phyloP scores from a whole-genome alignment of 1,284 basidiomycete genomes.

The Ceratobasidium theobromae region DNA sequence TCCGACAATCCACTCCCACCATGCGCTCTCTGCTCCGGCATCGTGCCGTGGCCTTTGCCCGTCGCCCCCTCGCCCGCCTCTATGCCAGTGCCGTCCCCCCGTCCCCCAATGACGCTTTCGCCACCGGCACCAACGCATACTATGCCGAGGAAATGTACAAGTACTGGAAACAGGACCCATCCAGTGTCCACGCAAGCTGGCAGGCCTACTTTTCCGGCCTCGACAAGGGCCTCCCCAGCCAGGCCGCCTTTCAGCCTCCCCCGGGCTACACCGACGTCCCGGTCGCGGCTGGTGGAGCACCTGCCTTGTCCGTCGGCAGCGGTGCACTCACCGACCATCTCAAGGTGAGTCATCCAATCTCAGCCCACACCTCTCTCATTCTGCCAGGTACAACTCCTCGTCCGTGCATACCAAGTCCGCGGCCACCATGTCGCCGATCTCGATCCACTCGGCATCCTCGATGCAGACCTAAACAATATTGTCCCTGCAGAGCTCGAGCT shows the following conservation, averaged over 20 bases:
- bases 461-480: conserved; percentile 78
- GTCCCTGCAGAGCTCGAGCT: conserved; percentile 87
- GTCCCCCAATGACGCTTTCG: conserved; percentile 59
- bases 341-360: conserved; percentile 60
- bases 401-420: conserved; percentile 98
- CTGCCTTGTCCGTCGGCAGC: conserved; percentile 64
- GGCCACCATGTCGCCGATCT: conserved; percentile 96
- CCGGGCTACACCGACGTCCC: conserved; percentile 63
- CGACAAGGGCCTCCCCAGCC: conserved; percentile 82
- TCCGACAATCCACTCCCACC: not conserved
- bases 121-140: conserved; percentile 90
- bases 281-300: conserved; percentile 76
- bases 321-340: conserved; percentile 87
- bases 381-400: conserved; percentile 87
- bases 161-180: conserved; percentile 87
- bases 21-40: conserved; percentile 28
- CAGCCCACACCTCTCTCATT: not conserved
- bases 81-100: conserved; percentile 40
- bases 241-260: conserved; percentile 84
- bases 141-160: conserved; percentile 97
- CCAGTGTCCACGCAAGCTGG: conserved; percentile 94
- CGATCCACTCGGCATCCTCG: conserved; percentile 91
- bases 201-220: conserved; percentile 92
- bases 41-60: conserved; percentile 10
- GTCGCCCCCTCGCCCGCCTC: not conserved